These are phyloP conservation scores for Russula lepida DNA, from an alignment of 768 basidiomycete species.

Conservation along the genomic window DNA sequence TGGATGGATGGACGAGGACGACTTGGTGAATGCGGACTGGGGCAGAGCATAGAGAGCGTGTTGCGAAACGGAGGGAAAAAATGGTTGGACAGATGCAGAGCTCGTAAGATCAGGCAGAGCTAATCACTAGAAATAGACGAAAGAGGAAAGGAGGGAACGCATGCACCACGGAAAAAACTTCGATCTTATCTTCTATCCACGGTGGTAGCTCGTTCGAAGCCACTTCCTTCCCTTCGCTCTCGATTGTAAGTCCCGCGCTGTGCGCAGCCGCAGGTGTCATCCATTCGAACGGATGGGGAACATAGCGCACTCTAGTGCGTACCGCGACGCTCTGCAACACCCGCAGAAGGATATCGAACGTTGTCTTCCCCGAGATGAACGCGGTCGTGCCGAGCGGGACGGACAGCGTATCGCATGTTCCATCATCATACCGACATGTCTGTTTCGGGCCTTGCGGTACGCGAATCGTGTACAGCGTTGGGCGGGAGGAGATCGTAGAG, in stretches of 20 bases:
- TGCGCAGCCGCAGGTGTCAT: slow-evolving; percentile 66
- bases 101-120: too few species aligned
- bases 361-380: too few species aligned
- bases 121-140: too few species aligned
- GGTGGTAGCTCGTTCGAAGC: slow-evolving; percentile 68
- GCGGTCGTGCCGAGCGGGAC: slow-evolving; percentile 84
- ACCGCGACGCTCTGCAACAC: too few species aligned
- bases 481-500: slow-evolving; percentile 70
- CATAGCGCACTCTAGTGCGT: slow-evolving; percentile 61
- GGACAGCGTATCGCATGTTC: slow-evolving; percentile 66
- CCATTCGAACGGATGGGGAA: slow-evolving; percentile 84
- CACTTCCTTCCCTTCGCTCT: too few species aligned
- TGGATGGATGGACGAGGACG: too few species aligned
- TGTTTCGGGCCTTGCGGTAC: too few species aligned
- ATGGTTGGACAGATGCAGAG: too few species aligned
- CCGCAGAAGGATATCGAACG: too few species aligned
- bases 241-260: slow-evolving; percentile 68
- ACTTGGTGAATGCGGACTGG: too few species aligned
- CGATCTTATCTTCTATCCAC: slow-evolving; percentile 74
- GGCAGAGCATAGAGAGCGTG: too few species aligned
- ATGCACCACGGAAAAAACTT: slow-evolving; percentile 57
- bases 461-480: slow-evolving; percentile 62
- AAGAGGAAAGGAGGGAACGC: not conserved
- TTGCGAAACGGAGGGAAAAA: too few species aligned
- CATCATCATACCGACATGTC: slow-evolving; percentile 73